These are phyloP conservation scores for cucumber (Cucumis sativus) DNA, from an alignment of 306 rosid species.

Conservation along the genomic window DNA sequence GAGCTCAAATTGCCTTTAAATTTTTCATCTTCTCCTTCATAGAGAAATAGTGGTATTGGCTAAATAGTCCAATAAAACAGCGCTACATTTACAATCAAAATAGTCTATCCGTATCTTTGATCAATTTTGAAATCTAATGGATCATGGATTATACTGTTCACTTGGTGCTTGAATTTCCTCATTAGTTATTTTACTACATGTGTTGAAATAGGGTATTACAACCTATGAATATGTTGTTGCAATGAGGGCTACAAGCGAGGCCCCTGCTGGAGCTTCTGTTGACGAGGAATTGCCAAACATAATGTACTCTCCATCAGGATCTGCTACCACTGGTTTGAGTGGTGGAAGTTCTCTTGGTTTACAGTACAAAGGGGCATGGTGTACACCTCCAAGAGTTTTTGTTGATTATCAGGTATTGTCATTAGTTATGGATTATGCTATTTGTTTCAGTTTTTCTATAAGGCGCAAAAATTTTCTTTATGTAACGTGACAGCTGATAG, in stretches of 20 bases:
- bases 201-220: conserved; percentile 72
- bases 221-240: conserved; percentile 94
- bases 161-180: neutral
- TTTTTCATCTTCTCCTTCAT: neutral
- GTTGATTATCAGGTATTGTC: conserved; percentile 80
- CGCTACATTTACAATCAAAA: neutral
- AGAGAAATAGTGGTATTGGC: neutral
- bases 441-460: neutral
- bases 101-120: neutral
- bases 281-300: conserved; percentile 64
- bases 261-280: conserved; percentile 47
- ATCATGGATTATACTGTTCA: neutral
- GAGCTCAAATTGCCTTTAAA: conserved; percentile 12
- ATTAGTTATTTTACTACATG: neutral
- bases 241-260: conserved; percentile 92
- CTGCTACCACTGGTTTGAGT: conserved; percentile 94
- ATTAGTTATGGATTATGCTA: neutral
- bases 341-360: conserved; percentile 93
- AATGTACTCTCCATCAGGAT: conserved; percentile 74
- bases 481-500: neutral
- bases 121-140: conserved; percentile 3
- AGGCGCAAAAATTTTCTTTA: neutral
- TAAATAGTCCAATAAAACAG: neutral
- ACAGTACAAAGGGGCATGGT: conserved; percentile 92
- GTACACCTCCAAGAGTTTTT: conserved; percentile 94